Base-by-base conservation (phyloP, 176 grass and related monocot species). In the Panicum miliaceum region DNA sequence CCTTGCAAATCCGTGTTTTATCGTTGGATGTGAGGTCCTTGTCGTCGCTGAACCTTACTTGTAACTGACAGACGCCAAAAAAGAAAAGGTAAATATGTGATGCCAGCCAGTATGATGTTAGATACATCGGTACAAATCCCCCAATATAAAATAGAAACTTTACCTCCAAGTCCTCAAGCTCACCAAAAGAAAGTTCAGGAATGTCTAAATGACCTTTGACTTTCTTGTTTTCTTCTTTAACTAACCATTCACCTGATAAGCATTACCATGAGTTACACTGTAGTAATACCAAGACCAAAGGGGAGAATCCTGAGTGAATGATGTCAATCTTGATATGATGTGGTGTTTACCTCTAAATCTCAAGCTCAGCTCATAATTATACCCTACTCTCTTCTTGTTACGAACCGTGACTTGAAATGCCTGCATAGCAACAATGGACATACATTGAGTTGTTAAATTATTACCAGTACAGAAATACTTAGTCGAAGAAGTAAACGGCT, bases 361-460 rank as follows among this genome's bases (percentile, higher is more conserved):
- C 75, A 99, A 82, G 87, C 78, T 94, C 41, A 99, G 68, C 25
- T 99, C 96, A 83, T 99, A 99, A 73, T 86, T 90, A 90, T 99
- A 99, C 11, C 94, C 92, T 52, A 99, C 93, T 80, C 92, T 94
- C 84, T 94, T 99, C 88, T 96, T 99, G 79, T 99, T 96, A 40
- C 96, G 89, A 19, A 99, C 96, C 6, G 75, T 99, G 22, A 99
- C 87, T 12, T 92, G 78, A 78, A 89, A 99, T 64, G 96, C 93
- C 96, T 99, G 85, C 27, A 16, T 26, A 86, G n/a, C 6, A 80
- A 64, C 57, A 12, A 48, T 52, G 64, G 73, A 58, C 10, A 38
- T 37, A 85, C 29, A 56, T 9, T 72, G 12, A 72, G 41, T 76
- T 75, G 47, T 36, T 85, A 62, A 81, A 70, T 8, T 6, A 22